A percentile compares a stretch with the other conserved stretches of the same genome.
These are phyloP conservation scores for Mycena rebaudengoi DNA, from an alignment of 768 basidiomycete species.

Conservation along the genomic window DNA sequence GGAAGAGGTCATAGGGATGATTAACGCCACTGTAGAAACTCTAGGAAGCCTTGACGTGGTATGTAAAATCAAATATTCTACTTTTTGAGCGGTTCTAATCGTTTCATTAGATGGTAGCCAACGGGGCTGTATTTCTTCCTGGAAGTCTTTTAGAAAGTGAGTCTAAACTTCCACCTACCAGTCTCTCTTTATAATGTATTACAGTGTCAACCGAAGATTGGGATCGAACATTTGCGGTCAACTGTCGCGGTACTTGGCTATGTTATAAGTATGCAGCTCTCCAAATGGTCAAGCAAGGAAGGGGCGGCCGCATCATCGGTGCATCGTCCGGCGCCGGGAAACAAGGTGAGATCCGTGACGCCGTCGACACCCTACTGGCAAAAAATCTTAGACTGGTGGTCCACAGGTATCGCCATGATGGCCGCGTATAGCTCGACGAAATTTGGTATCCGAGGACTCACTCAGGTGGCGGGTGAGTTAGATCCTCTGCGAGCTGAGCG, in stretches of 20 bases:
- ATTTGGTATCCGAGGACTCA: slow-evolving; percentile 45
- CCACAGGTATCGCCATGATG: neutral
- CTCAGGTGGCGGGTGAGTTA: slow-evolving; percentile 32
- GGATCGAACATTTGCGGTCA: slow-evolving; percentile 24
- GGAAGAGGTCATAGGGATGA: slow-evolving; percentile 39
- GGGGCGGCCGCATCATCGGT: slow-evolving; percentile 34
- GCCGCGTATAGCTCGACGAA: slow-evolving; percentile 39
- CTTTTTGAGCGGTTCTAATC: neutral
- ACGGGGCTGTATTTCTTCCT: slow-evolving; percentile 26
- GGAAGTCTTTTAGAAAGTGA: slow-evolving; percentile 5
- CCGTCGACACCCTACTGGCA: neutral
- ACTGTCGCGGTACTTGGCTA: slow-evolving; percentile 32
- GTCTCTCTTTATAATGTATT: neutral
- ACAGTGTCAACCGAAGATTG: slow-evolving; percentile 19
- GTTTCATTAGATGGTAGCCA: slow-evolving; percentile 26
- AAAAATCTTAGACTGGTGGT: neutral
- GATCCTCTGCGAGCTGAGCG: too few relatives aligned
- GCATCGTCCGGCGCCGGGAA: slow-evolving; percentile 37
- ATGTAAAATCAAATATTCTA: neutral
- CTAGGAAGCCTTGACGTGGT: slow-evolving; percentile 44
- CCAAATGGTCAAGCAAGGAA: slow-evolving; percentile 26
- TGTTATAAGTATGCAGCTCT: slow-evolving; percentile 34
- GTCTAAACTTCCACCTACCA: neutral
- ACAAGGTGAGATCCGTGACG: slow-evolving; percentile 29
- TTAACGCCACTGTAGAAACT: slow-evolving; percentile 31